phyloP scores from a whole-genome alignment of 169 alveolate species.

The Plasmodium chabaudi region DNA sequence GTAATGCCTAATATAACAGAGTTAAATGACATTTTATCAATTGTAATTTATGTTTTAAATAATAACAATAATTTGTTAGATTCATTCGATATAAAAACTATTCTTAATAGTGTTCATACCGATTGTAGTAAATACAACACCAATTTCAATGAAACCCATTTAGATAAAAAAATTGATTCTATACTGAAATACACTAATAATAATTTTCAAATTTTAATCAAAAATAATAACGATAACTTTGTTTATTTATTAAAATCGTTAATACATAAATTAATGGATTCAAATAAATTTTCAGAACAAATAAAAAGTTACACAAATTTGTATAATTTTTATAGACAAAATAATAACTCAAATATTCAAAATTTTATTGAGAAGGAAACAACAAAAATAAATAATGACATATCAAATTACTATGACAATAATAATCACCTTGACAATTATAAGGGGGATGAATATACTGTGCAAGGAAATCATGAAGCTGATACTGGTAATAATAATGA shows the following conservation, averaged over 20 bases:
- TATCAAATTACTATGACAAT: background rate
- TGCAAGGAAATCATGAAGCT: background rate
- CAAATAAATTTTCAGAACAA: conserved; percentile 7
- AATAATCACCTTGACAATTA: background rate
- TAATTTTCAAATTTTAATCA: conserved; percentile 19
- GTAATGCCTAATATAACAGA: conserved; percentile 30
- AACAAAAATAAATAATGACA: background rate
- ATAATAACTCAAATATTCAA: background rate
- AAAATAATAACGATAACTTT: conserved; percentile 11
- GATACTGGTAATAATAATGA: background rate
- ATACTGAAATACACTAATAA: conserved; percentile 28
- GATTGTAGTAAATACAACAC: conserved; percentile 41
- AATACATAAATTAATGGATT: conserved; percentile 26
- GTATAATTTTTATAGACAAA: conserved; percentile 10
- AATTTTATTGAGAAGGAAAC: conserved; percentile 10
- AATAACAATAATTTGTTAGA: conserved; percentile 8
- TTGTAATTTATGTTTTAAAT: conserved; percentile 52
- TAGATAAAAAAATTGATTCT: conserved; percentile 26
- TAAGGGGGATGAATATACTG: background rate
- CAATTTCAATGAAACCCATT: conserved; percentile 15
- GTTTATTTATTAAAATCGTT: conserved; percentile 26
- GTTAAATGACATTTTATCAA: conserved; percentile 30
- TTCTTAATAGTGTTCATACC: conserved; percentile 6
- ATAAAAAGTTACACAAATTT: conserved; percentile 17
- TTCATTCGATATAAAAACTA: background rate